phyloP scores from a whole-genome alignment of 352 stramenopile species.

The Aphanomyces cochlioides region DNA sequence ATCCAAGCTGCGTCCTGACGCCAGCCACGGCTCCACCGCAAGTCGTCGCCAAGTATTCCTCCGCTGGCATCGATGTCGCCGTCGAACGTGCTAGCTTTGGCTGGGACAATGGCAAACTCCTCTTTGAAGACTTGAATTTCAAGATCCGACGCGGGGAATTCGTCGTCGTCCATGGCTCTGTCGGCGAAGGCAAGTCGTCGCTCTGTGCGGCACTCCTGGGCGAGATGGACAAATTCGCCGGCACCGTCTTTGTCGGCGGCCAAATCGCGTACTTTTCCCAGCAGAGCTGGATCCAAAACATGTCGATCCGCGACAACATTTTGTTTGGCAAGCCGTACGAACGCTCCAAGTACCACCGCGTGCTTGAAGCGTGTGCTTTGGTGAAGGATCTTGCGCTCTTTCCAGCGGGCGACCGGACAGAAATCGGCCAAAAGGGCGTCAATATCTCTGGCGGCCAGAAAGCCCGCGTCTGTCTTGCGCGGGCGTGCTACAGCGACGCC shows the following conservation, averaged over 20 bases:
- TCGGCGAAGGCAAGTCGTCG: constrained; percentile 37
- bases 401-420: constrained; percentile 58
- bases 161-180: constrained; percentile 47
- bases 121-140: constrained; percentile 46
- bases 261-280: constrained; percentile 36
- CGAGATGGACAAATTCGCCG: constrained; percentile 27
- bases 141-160: constrained; percentile 47
- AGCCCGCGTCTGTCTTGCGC: constrained; percentile 21
- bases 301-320: constrained; percentile 78
- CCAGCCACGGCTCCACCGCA: background rate
- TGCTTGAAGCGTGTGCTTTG: constrained; percentile 34
- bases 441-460: constrained; percentile 11
- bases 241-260: constrained; percentile 39
- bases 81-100: constrained; percentile 58
- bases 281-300: constrained; percentile 77
- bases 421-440: constrained; percentile 22
- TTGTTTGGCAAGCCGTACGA: constrained; percentile 71
- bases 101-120: constrained; percentile 35
- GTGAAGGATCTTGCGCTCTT: constrained; percentile 34
- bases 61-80: constrained; percentile 32
- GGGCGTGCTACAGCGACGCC: constrained; percentile 30
- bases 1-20: background rate
- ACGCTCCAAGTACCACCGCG: constrained; percentile 44
- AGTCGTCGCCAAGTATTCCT: background rate
- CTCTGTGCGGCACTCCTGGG: constrained; percentile 26